Conservation (phyloP, 306 rosid genomes). For the Benincasa hispida region DNA sequence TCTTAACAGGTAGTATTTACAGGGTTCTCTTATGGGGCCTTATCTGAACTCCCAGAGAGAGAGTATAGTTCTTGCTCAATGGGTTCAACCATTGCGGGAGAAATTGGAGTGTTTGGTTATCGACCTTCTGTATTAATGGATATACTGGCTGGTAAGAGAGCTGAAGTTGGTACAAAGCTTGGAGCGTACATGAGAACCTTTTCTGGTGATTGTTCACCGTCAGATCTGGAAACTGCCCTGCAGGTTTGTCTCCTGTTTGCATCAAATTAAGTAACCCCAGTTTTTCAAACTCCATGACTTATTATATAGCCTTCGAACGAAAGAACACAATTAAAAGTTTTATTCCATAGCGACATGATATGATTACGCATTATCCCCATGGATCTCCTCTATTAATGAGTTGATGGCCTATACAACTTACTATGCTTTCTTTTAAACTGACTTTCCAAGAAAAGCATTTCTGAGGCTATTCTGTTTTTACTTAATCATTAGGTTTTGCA, state of each 20-base stretch:
- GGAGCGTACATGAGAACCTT: conserved; percentile 97
- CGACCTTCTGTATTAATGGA: conserved; percentile 84
- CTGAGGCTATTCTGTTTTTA: neutral
- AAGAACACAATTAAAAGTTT: neutral
- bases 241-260: conserved; percentile 47
- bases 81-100: conserved; percentile 95
- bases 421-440: neutral
- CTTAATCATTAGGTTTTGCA: neutral
- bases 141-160: conserved; percentile 98
- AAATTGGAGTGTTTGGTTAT: conserved; percentile 93
- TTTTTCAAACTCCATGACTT: neutral
- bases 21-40: conserved; percentile 91
- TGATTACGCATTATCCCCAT: neutral
- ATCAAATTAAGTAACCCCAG: neutral
- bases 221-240: conserved; percentile 95
- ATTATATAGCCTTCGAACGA: neutral
- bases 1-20: conserved; percentile 76
- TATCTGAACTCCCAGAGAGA: conserved; percentile 77
- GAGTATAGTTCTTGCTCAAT: conserved; percentile 89
- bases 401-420: neutral
- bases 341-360: neutral
- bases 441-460: neutral
- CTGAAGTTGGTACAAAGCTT: conserved; percentile 84
- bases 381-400: neutral
- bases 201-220: conserved; percentile 88